phyloP scores from a whole-genome alignment of 805 yeast genomes.

The Hanseniaspora jakobsenii region DNA sequence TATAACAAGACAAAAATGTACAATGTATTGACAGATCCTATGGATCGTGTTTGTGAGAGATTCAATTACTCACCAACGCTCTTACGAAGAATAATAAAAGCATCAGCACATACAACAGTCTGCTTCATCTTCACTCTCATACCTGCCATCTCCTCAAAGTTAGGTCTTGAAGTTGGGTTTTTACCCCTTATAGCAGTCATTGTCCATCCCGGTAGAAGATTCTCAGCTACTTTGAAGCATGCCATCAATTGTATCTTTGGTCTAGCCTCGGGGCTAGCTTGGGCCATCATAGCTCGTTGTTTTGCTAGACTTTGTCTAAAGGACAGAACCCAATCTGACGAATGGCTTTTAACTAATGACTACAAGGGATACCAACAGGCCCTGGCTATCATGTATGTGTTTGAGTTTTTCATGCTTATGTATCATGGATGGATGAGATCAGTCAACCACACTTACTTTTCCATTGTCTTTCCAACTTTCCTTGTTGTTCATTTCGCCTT shows the following conservation, averaged over 20 bases:
- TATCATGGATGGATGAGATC: slow-evolving; percentile 41
- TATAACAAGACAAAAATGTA: background rate
- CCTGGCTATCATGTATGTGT: slow-evolving; percentile 34
- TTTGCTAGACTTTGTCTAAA: slow-evolving; percentile 31
- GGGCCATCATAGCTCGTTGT: slow-evolving; percentile 32
- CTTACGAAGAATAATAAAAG: slow-evolving; percentile 31
- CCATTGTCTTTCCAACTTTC: slow-evolving; percentile 38
- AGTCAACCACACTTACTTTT: slow-evolving; percentile 36
- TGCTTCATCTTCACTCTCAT: slow-evolving; percentile 34
- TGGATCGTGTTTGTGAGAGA: background rate
- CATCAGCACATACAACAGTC: slow-evolving; percentile 31
- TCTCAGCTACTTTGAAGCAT: slow-evolving; percentile 38
- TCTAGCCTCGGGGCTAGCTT: slow-evolving; percentile 33
- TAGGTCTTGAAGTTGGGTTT: slow-evolving; percentile 36
- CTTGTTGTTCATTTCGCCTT: slow-evolving; percentile 41
- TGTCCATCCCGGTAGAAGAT: slow-evolving; percentile 40
- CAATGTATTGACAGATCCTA: background rate
- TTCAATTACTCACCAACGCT: slow-evolving; percentile 25
- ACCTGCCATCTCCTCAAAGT: slow-evolving; percentile 26
- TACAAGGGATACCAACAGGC: slow-evolving; percentile 31
- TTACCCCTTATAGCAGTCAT: slow-evolving; percentile 36
- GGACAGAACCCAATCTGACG: slow-evolving; percentile 25
- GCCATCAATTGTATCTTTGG: slow-evolving; percentile 34
- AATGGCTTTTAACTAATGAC: slow-evolving; percentile 24
- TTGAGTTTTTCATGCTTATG: slow-evolving; percentile 37